Conservation (phyloP, 1,284 basidiomycete genomes). For the Rhizoctonia solani region DNA sequence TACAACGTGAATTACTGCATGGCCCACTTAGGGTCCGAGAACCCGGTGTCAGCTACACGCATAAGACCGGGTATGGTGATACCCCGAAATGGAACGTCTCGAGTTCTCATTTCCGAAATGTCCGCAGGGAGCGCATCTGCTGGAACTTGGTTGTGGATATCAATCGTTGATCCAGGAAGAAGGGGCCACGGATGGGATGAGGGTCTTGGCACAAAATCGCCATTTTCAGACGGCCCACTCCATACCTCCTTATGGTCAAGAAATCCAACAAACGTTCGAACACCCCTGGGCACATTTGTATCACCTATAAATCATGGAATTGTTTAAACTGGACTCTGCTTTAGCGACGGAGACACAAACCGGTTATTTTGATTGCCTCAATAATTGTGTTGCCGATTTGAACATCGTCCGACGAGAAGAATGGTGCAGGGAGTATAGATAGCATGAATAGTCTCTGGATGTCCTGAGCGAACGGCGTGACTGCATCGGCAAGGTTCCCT, state of each 20-base stretch:
- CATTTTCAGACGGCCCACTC: constrained; percentile 1
- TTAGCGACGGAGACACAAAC: not conserved
- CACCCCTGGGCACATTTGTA: constrained; percentile 17
- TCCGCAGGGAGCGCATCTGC: not conserved
- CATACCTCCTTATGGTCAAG: constrained; percentile 6
- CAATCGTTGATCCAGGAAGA: constrained; percentile 3
- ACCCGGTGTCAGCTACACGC: constrained; percentile 24
- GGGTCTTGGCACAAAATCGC: constrained; percentile 14
- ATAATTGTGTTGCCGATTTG: constrained; percentile 15
- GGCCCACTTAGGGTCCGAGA: constrained; percentile 28
- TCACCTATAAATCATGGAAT: not conserved
- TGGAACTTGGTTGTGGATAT: not conserved
- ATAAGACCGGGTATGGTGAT: constrained; percentile 28
- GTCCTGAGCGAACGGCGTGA: constrained; percentile 1
- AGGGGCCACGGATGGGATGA: constrained; percentile 20
- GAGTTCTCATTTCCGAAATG: constrained; percentile 5
- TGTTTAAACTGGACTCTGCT: not conserved
- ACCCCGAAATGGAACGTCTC: constrained; percentile 12
- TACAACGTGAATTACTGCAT: constrained; percentile 15
- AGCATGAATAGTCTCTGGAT: not conserved
- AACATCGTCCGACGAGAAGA: not conserved
- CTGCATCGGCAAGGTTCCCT: constrained; percentile 5
- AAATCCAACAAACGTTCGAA: constrained; percentile 25
- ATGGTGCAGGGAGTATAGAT: not conserved
- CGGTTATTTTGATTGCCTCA: constrained; percentile 31